Conservation (phyloP, 352 stramenopile genomes). For the Globisporangium spiculum region DNA sequence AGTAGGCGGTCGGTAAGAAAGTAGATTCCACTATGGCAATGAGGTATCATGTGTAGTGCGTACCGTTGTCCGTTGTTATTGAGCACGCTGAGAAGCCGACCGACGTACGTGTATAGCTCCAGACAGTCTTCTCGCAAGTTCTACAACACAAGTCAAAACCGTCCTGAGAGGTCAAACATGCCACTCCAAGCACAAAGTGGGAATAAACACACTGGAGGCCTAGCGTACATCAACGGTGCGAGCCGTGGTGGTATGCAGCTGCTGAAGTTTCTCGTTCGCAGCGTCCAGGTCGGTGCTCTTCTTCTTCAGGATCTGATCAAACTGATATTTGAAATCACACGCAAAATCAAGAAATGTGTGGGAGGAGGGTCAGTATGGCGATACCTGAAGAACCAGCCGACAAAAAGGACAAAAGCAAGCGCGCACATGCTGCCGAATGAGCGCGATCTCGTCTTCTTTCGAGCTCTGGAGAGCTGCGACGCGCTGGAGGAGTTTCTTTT, state of each 20-base stretch:
- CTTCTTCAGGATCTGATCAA: constrained; percentile 59
- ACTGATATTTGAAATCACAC: constrained; percentile 23
- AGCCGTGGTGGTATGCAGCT: constrained; percentile 31
- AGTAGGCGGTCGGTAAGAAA: not conserved
- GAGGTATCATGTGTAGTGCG: not conserved
- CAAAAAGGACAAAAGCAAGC: not conserved
- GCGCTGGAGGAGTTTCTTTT: constrained; percentile 45
- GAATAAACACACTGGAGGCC: not conserved
- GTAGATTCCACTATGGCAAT: not conserved
- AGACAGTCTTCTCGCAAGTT: constrained; percentile 63
- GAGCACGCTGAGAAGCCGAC: constrained; percentile 30
- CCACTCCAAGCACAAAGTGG: not conserved
- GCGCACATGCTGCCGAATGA: constrained; percentile 65
- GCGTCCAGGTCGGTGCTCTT: constrained; percentile 42
- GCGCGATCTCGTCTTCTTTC: constrained; percentile 70
- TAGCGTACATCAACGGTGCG: constrained; percentile 44
- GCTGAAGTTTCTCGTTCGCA: constrained; percentile 34
- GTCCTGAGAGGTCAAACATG: not conserved
- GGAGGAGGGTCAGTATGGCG: too few relatives aligned
- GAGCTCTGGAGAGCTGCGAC: constrained; percentile 46
- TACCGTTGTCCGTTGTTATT: constrained; percentile 23
- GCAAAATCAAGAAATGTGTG: not conserved
- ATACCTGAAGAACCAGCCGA: not conserved
- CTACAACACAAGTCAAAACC: constrained; percentile 21
- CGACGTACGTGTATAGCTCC: constrained; percentile 66